Base-by-base conservation (phyloP, 2,329 filamentous ascomycete genomes). In the Fusarium sp. region DNA sequence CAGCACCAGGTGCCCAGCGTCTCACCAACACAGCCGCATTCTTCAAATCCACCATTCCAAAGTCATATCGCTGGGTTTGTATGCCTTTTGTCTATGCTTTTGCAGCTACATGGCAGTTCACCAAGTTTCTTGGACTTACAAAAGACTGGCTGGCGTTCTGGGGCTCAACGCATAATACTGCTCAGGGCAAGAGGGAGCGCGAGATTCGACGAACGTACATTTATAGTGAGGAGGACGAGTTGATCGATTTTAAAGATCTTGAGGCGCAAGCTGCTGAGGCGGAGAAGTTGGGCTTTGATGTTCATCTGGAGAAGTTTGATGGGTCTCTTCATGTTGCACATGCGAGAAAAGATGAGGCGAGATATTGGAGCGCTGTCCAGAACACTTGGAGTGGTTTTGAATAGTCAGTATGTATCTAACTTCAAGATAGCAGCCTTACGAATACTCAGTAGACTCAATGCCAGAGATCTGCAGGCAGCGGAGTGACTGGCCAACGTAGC, bases 161-260 rank as follows among this genome's bases (percentile, higher is more conserved):
- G 65, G 51, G 69, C 1, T 61, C 44, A 24, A 56, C 64, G 1
- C 69, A 73, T 12, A 73, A 73, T 10, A 48, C 57, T 6, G 61
- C 56, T 22, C 20, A 47, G 8, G 50, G 63, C 5, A 72, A 69
- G 34, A 65, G 26, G 8, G 50, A 44, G 14, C 32, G 61, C 3
- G 70, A 73, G 22, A n/a, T 62, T 30, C 69, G 69, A 3, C 65
- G 69, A 2, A 57, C 65, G 0, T 73, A 70, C 10, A 66, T 73
- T 5, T 73, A 73, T n/a, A 73, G 70, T 13, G 51, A 66, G 11
- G 52, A 12, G 1, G 69, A 72, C 17, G 41, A 52, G 17, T 22
- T 73, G 9, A 28, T 73, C 2, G 10, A 38, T 2, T 30, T 56
- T 38, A 20, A 13, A 15, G 51, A 64, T 6, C 13, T 73, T 0